Evolutionary conservation across 345 rosid genomes (phyloP).

Genomic region (Hevea brasiliensis): DNA sequence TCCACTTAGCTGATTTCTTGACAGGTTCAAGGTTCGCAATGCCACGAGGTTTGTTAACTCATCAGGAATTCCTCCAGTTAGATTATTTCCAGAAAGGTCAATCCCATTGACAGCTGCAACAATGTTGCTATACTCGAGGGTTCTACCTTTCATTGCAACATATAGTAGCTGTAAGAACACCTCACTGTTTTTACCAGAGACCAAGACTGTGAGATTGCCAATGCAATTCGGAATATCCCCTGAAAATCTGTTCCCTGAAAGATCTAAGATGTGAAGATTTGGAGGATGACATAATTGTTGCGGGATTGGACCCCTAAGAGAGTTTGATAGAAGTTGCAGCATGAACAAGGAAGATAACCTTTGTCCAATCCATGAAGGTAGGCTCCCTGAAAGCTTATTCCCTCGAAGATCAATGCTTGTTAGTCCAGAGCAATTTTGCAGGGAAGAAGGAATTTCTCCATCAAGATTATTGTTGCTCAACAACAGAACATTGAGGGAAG

Average conservation of each 20-base stretch:
- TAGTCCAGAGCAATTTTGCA: constrained; percentile 50
- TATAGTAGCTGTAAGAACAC: background rate
- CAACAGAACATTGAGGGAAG: constrained; percentile 31
- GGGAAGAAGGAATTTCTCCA: constrained; percentile 47
- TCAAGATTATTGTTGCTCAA: constrained; percentile 34
- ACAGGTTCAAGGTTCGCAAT: constrained; percentile 11
- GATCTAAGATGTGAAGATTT: constrained; percentile 16
- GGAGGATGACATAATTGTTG: constrained; percentile 6
- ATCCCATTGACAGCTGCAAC: constrained; percentile 11
- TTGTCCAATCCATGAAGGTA: constrained; percentile 41
- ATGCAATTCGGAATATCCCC: constrained; percentile 20
- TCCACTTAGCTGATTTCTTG: constrained; percentile 21
- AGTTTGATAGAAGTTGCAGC: constrained; percentile 9
- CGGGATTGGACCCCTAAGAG: constrained; percentile 1
- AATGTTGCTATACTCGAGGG: background rate
- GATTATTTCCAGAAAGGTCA: constrained; percentile 17
- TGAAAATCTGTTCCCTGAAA: constrained; percentile 19
- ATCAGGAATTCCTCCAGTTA: constrained; percentile 17
- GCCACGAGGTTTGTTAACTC: constrained; percentile 11
- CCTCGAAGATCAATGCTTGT: constrained; percentile 51
- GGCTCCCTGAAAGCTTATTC: constrained; percentile 40
- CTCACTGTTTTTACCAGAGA: background rate
- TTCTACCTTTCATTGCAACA: constrained; percentile 11
- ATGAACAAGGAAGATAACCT: constrained; percentile 6
- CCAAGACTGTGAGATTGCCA: constrained; percentile 7